Evolutionary conservation across 768 basidiomycete species (phyloP).

Genomic region (Exsudoporus frostii): DNA sequence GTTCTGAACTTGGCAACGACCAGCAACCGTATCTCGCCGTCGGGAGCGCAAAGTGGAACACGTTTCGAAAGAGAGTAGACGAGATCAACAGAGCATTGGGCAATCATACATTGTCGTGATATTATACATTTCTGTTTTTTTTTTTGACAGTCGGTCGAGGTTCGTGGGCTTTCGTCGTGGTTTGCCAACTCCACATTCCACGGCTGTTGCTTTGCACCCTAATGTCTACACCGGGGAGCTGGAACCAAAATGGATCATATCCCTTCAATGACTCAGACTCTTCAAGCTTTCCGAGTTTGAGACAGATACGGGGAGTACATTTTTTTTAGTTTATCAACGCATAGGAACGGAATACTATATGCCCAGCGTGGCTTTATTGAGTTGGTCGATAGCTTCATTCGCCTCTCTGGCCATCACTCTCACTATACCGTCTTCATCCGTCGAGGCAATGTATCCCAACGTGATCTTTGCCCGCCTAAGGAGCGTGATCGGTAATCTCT

Average conservation of each 20-base stretch:
- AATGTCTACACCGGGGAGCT: conserved; percentile 4
- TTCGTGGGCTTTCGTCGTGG: conserved; percentile 28
- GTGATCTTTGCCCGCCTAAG: conserved; percentile 55
- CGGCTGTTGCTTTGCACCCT: conserved; percentile 13
- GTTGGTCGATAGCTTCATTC: conserved; percentile 48
- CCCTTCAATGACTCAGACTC: conserved; percentile 84
- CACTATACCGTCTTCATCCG: conserved; percentile 71
- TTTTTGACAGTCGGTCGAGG: conserved; percentile 1
- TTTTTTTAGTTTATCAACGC: neutral
- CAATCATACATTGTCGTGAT: conserved; percentile 30
- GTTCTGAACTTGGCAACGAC: conserved; percentile 48
- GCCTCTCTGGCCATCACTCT: conserved; percentile 76
- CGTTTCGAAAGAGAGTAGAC: conserved; percentile 68
- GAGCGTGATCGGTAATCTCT: conserved; percentile 28
- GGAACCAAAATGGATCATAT: conserved; percentile 56
- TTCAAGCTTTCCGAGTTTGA: conserved; percentile 59
- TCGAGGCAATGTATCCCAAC: conserved; percentile 63
- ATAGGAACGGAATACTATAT: conserved; percentile 2
- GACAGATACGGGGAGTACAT: conserved; percentile 90
- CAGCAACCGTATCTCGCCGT: conserved; percentile 54
- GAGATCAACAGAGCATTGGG: conserved; percentile 65
- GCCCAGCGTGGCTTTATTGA: conserved; percentile 45
- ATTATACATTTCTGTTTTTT: neutral
- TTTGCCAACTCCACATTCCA: conserved; percentile 24
- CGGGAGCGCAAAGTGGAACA: conserved; percentile 65